A percentile compares a stretch with the other conserved stretches of the same genome.
Conservation (phyloP, 2,329 filamentous ascomycete genomes). For the Sporothrix phasma region DNA sequence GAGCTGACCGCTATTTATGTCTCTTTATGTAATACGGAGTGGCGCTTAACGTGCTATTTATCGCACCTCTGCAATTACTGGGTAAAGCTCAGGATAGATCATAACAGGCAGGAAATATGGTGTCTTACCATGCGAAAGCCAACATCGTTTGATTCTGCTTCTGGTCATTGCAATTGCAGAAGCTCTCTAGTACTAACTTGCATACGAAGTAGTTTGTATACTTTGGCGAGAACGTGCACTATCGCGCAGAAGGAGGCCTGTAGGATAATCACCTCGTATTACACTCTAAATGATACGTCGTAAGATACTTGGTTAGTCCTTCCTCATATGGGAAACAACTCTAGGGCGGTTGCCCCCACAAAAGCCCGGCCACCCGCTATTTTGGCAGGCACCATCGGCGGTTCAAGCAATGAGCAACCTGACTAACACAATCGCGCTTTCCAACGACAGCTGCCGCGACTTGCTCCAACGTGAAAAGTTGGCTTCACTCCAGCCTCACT, state of each 20-base stretch:
- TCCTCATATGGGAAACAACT: background rate
- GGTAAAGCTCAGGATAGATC: too few relatives aligned
- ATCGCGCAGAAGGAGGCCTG: too few relatives aligned
- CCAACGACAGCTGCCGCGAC: background rate
- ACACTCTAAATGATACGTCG: too few relatives aligned
- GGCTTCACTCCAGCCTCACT: background rate
- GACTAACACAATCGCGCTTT: constrained; percentile 3
- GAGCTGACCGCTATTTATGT: too few relatives aligned
- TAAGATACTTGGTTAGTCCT: background rate
- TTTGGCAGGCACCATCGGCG: background rate
- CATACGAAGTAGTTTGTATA: too few relatives aligned
- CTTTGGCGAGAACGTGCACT: too few relatives aligned
- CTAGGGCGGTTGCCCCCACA: background rate
- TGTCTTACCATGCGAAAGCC: too few relatives aligned
- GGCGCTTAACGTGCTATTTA: background rate
- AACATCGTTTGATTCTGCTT: too few relatives aligned
- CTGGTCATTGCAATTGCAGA: too few relatives aligned
- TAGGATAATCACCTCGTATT: too few relatives aligned
- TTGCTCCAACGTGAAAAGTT: background rate
- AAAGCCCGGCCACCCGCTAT: background rate
- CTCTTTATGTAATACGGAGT: background rate
- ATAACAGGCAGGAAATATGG: too few relatives aligned
- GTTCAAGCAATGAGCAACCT: background rate
- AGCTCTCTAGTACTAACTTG: too few relatives aligned
- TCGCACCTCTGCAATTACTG: background rate